phyloP scores from a whole-genome alignment of 345 rosid species.

The Lumnitzera racemosa region DNA sequence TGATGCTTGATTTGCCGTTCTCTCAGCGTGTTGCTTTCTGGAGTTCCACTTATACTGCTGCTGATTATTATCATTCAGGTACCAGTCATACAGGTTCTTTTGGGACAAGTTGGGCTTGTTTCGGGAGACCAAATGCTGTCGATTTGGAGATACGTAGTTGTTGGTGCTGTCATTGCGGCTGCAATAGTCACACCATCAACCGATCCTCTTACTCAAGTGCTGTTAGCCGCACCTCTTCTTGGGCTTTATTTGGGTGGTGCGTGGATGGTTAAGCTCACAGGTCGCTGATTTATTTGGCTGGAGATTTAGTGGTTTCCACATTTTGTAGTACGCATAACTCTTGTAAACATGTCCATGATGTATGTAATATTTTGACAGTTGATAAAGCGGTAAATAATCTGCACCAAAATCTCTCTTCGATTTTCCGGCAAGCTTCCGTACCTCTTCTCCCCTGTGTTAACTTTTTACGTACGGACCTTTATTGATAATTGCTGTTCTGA shows the following conservation, averaged over 20 bases:
- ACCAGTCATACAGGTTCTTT: conserved; percentile 89
- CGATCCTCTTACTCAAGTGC: conserved; percentile 94
- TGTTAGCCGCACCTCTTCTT: conserved; percentile 79
- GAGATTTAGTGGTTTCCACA: too few species aligned
- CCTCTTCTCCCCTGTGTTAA: too few species aligned
- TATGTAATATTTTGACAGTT: too few species aligned
- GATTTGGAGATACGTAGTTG: conserved; percentile 93
- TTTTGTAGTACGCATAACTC: too few species aligned
- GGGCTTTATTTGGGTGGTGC: conserved; percentile 97
- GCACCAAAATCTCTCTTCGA: too few species aligned
- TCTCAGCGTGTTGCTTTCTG: neutral
- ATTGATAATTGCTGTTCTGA: too few species aligned
- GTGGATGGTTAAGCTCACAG: conserved; percentile 79
- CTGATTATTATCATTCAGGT: conserved; percentile 43
- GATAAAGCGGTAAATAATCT: too few species aligned
- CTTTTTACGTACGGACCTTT: too few species aligned
- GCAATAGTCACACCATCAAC: conserved; percentile 95
- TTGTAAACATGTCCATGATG: too few species aligned
- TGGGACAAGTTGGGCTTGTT: conserved; percentile 87
- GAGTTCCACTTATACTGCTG: neutral
- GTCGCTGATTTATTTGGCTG: conserved; percentile 33
- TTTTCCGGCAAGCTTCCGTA: too few species aligned
- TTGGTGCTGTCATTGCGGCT: conserved; percentile 88
- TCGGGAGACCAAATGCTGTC: conserved; percentile 93
- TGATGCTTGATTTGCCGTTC: too few species aligned